phyloP scores from a whole-genome alignment of 2,329 filamentous ascomycete species.

The Microcyclospora pomicola region DNA sequence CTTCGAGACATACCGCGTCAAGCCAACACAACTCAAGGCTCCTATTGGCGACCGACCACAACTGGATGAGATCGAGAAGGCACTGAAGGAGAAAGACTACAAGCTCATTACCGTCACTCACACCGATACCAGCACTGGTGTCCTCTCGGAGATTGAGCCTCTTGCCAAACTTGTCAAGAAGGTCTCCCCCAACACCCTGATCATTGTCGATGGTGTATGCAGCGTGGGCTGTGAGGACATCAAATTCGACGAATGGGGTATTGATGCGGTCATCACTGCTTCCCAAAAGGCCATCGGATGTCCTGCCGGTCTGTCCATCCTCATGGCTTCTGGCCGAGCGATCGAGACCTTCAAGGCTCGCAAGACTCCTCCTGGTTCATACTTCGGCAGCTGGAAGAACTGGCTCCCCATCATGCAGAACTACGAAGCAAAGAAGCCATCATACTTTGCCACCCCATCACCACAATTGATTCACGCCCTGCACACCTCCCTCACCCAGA shows the following conservation, averaged over 20 bases:
- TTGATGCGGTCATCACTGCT: conserved; percentile 87
- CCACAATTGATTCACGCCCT: conserved; percentile 88
- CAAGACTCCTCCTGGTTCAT: conserved; percentile 69
- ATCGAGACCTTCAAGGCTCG: conserved; percentile 67
- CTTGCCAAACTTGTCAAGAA: conserved; percentile 70
- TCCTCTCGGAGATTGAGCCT: conserved; percentile 77
- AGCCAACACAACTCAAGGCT: conserved; percentile 78
- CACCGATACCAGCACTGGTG: conserved; percentile 93
- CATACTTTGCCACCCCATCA: conserved; percentile 93
- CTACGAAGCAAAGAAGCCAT: conserved; percentile 94
- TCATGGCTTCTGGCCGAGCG: conserved; percentile 82
- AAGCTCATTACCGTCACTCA: conserved; percentile 92
- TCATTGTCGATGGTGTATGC: conserved; percentile 93
- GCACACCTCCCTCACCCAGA: conserved; percentile 76
- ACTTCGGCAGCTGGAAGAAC: conserved; percentile 95
- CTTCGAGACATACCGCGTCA: conserved; percentile 78
- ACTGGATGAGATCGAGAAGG: conserved; percentile 74
- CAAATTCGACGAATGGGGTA: conserved; percentile 83
- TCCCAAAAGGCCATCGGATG: conserved; percentile 95
- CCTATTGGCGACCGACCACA: conserved; percentile 79
- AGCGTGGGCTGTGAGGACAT: conserved; percentile 94
- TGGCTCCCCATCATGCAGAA: conserved; percentile 98
- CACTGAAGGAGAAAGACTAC: conserved; percentile 79
- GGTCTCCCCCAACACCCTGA: conserved; percentile 78
- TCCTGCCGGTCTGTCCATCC: conserved; percentile 84